Evolutionary conservation across 2,329 filamentous ascomycete species (phyloP), one percentile per base, ranked within the genome.

Genomic region (Spiromastix sp.): DNA sequence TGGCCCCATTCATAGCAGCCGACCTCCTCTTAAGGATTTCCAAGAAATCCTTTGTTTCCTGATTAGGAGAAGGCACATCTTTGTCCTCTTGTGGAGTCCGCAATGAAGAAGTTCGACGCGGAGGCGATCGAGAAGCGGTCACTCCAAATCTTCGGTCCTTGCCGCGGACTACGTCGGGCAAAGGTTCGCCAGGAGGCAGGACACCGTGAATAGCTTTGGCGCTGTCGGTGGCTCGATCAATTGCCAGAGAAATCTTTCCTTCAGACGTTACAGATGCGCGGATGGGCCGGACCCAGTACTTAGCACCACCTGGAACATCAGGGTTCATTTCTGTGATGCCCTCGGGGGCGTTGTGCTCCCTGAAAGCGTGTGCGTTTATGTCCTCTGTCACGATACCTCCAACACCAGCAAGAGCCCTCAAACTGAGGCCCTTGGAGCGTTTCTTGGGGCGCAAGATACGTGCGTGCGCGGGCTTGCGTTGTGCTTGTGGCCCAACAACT

Each of bases 401-500:
- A 28, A 64, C 50, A 54, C 60, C 60, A 11, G 56, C 49, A 32
- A 58, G 48, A 15, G 57, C 56, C 40, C 51, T 57, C 8, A 47
- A 47, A 26, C 41, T 41, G 20, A 42, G 49, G 36, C 56, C 56
- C 38, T 52, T 55, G 28, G 51, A 50, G 24, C 52, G 50, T 30
- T 49, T 51, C 51, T 59, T 65, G 4, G 69, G 64, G 32, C 65
- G 58, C 36, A 81, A 51, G 13, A 79, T 65, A 42, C 77, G 72
- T 4, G 74, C 71, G 40, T 71, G 54, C 3, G 79, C 62, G 0
- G 75, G 75, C 4, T 65, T 49, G 16, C 61, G 61, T 18, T 59
- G 48, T 2, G 56, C 55, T 47, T 77, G 75, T 7, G 77, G 77
- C 3, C 77, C 77, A 45, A 71, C 70, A 19, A 69, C 51, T 2